Base-by-base conservation (phyloP, 345 rosid genomes). In the Hypericum androsaemum region DNA sequence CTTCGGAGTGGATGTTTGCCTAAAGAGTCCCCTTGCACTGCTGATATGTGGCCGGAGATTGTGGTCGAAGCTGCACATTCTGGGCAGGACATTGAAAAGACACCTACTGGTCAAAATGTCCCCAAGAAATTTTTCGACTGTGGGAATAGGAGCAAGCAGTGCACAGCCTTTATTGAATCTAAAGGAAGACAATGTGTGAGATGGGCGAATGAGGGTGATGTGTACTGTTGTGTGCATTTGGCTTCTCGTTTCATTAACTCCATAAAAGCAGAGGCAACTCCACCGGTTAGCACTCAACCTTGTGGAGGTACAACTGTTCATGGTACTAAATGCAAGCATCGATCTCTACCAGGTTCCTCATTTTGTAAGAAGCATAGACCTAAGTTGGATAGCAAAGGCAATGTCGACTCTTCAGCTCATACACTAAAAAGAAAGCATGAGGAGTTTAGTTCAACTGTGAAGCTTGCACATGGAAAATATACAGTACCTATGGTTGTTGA, bases 201-300 rank as follows among this genome's bases (percentile, higher is more conserved):
- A 76, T 88, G 89, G 81, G 99, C 97, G 22, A 94, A 94, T 47
- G 97, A 94, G 32, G 96, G 99, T 12, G 99, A 94, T 73, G 80
- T 83, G 52, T 88, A 83, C 60, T 94, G 99, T 45, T 94, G 99
- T 68, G 95, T 94, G 61, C 99, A 94, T 76, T 75, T 94, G 78
- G 92, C 97, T 44, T 82, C 97, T 67, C 96, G 97, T 63, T 88
- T 88, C 59, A 70, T 66, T n/a, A 77, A 74, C 53, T 68, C 88
- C 16, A 37, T 64, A 15, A 82, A 77, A 69, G 58, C 70, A 39
- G 84, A 82, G 73, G 71, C 60, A 48, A 73, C 80, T n/a, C 71
- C 72, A 22, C 69, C 75, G 8, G 64, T 63, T 69, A 88, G 80
- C 42, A 35, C 80, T 48, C 88, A 87, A 5, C 68, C 84, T 81